Conservation (phyloP, 257 asterid genomes). For the Fraxinus anomala region DNA sequence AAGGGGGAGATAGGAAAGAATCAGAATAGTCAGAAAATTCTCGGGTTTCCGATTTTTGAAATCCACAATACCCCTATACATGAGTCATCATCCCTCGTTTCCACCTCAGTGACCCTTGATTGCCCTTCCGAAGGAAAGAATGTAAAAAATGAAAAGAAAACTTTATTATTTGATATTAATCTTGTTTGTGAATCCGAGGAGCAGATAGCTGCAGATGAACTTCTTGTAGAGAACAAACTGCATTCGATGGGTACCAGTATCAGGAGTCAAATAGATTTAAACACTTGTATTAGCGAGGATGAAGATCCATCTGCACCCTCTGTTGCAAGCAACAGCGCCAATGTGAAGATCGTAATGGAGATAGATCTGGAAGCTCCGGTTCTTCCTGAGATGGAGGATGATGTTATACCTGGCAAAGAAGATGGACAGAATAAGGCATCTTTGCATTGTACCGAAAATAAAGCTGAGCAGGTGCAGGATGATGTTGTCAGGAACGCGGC, state of each 20-base stretch:
- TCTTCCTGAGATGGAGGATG: slow-evolving; percentile 43
- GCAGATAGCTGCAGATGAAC: slow-evolving; percentile 27
- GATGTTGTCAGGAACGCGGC: slow-evolving; percentile 47
- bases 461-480: slow-evolving; percentile 27
- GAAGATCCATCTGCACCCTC: slow-evolving; percentile 34
- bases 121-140: background rate
- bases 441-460: slow-evolving; percentile 18
- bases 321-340: background rate
- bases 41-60: background rate
- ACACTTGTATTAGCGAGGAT: slow-evolving; percentile 37
- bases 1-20: background rate
- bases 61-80: background rate
- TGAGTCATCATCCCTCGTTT: background rate
- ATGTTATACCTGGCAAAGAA: slow-evolving; percentile 5
- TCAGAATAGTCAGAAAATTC: background rate
- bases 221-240: slow-evolving; percentile 22
- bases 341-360: slow-evolving; percentile 29
- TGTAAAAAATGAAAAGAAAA: background rate
- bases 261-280: slow-evolving; percentile 38
- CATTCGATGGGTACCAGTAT: slow-evolving; percentile 7
- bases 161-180: background rate
- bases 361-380: slow-evolving; percentile 54
- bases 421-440: background rate
- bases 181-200: slow-evolving; percentile 27
- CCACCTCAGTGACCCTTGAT: background rate